Conservation (phyloP, 768 basidiomycete species). For the Leccinum obscurum region DNA sequence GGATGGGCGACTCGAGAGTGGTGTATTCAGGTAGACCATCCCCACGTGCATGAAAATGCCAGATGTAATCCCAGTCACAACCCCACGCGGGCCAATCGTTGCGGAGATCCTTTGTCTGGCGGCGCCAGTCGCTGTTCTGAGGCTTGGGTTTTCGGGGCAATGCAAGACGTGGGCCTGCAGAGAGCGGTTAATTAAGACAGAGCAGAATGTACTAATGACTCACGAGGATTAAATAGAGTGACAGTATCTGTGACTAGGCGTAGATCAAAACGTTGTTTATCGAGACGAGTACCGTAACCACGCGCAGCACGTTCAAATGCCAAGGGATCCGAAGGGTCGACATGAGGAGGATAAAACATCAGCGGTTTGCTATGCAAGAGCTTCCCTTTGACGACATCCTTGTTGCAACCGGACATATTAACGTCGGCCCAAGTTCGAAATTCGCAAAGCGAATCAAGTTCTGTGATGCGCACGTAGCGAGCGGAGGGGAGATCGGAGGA, state of each 20-base stretch:
- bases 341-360: not conserved
- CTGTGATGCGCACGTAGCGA: not conserved
- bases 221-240: not conserved
- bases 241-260: not conserved
- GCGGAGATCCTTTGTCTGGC: not conserved
- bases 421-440: not conserved
- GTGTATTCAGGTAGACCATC: not conserved
- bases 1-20: not conserved
- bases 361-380: slow-evolving; percentile 1
- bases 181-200: not conserved
- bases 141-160: not conserved
- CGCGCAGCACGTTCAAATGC: not conserved
- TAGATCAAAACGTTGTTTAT: not conserved
- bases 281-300: not conserved
- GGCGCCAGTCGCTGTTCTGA: not conserved
- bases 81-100: not conserved
- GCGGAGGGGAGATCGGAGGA: not conserved
- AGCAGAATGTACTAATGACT: not conserved
- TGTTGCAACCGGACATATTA: not conserved
- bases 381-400: not conserved
- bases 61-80: not conserved
- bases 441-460: not conserved
- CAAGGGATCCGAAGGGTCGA: not conserved
- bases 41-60: not conserved
- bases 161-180: not conserved